Conservation (phyloP, 176 grass and related monocot genomes). For the Eremochloa ophiuroides region DNA sequence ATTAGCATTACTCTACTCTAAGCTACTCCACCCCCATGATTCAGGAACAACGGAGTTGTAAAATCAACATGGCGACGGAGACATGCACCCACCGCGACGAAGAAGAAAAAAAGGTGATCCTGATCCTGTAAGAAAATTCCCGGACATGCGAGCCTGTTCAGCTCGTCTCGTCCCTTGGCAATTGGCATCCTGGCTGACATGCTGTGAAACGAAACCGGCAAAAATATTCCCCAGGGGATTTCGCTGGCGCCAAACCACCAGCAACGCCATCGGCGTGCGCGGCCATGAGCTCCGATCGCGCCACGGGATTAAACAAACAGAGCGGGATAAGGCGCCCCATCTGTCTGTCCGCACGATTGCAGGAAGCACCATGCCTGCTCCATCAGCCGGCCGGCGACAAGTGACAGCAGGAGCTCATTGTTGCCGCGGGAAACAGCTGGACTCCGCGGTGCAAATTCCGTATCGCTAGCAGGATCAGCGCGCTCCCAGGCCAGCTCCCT, state of each 20-base stretch:
- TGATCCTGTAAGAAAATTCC: neutral
- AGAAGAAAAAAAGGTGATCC: neutral
- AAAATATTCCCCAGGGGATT: constrained; percentile 27
- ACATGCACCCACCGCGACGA: neutral
- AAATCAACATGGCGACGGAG: neutral
- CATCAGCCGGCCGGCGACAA: neutral
- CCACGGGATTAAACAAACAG: neutral
- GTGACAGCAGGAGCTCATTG: constrained; percentile 8
- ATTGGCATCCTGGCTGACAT: too few species aligned
- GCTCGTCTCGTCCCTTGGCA: too few species aligned
- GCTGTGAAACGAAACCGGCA: neutral
- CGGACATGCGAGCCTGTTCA: neutral
- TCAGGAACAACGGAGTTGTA: neutral
- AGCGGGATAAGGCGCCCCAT: neutral
- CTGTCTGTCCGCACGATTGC: neutral
- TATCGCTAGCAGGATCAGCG: neutral
- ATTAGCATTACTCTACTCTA: too few species aligned
- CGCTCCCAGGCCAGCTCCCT: too few species aligned
- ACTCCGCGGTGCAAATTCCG: constrained; percentile 5
- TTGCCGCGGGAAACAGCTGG: constrained; percentile 15
- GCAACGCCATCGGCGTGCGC: constrained; percentile 10
- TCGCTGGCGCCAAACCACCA: constrained; percentile 28
- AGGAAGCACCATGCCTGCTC: neutral
- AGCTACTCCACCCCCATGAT: neutral
- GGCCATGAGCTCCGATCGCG: neutral